Conservation (phyloP, 1,284 basidiomycete species). For the Pseudozyma tsukubaensis region DNA sequence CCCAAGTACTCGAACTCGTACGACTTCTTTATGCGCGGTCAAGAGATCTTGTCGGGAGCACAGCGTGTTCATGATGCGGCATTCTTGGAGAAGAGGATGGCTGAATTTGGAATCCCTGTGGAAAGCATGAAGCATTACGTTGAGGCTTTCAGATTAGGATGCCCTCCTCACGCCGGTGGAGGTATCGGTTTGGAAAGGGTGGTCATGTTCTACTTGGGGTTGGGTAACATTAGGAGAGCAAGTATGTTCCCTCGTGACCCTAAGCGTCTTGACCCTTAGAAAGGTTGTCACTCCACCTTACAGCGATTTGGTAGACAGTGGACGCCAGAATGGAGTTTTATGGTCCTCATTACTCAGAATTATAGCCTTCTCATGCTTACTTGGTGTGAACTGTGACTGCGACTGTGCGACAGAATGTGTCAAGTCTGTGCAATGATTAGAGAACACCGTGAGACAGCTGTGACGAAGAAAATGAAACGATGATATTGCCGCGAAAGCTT, state of each 20-base stretch:
- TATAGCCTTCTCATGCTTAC: neutral
- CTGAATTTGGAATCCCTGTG: conserved; percentile 78
- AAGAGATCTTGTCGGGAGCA: conserved; percentile 96
- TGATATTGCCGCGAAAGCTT: neutral
- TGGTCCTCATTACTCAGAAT: neutral
- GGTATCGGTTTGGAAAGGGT: conserved; percentile 86
- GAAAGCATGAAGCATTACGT: conserved; percentile 89
- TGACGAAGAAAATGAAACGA: neutral
- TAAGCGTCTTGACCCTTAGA: conserved; percentile 67
- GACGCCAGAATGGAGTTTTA: neutral
- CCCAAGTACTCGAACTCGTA: conserved; percentile 88
- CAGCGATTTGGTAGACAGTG: no score
- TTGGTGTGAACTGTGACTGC: neutral
- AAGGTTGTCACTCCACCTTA: neutral
- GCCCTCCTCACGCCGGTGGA: conserved; percentile 79
- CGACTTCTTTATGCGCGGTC: conserved; percentile 99
- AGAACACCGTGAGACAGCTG: neutral
- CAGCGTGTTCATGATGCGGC: conserved; percentile 94
- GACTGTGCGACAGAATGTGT: no score
- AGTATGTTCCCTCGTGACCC: conserved; percentile 84
- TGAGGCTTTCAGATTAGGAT: conserved; percentile 93
- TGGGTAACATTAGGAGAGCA: conserved; percentile 91
- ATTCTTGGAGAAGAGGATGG: conserved; percentile 86
- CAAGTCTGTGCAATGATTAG: no score
- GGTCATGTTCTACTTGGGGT: conserved; percentile 80